These are phyloP conservation scores for Acer campestre DNA, from an alignment of 345 rosid genomes.

Conservation along the genomic window DNA sequence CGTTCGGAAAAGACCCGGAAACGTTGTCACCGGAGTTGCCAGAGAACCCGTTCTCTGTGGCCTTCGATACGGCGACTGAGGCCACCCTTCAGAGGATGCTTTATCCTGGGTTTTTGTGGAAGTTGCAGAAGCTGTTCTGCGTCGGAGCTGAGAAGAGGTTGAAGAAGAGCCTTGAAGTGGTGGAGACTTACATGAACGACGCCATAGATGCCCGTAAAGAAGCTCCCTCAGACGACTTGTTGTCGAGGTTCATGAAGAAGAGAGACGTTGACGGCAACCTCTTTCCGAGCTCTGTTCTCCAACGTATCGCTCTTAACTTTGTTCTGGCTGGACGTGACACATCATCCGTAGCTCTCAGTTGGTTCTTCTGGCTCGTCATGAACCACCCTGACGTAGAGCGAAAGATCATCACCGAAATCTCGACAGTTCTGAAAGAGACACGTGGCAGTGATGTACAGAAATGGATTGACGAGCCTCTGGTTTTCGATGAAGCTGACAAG, in stretches of 20 bases:
- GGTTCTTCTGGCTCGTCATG: slow-evolving; percentile 96
- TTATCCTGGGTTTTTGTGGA: slow-evolving; percentile 74
- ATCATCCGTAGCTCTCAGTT: slow-evolving; percentile 87
- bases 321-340: slow-evolving; percentile 95
- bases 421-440: slow-evolving; percentile 56
- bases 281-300: slow-evolving; percentile 62
- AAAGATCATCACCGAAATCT: slow-evolving; percentile 66
- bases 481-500: slow-evolving; percentile 78
- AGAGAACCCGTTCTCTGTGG: slow-evolving; percentile 68
- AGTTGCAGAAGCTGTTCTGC: slow-evolving; percentile 55
- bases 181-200: slow-evolving; percentile 72
- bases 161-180: slow-evolving; percentile 52
- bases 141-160: slow-evolving; percentile 65
- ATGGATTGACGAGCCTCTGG: slow-evolving; percentile 74
- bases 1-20: slow-evolving; percentile 89
- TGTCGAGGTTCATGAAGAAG: slow-evolving; percentile 81
- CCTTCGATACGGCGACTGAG: slow-evolving; percentile 86
- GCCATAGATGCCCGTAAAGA: slow-evolving; percentile 65
- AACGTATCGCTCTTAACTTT: slow-evolving; percentile 84
- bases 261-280: slow-evolving; percentile 65
- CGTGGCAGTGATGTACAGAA: slow-evolving; percentile 61
- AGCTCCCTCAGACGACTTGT: slow-evolving; percentile 79
- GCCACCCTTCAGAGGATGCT: slow-evolving; percentile 81
- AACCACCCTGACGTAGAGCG: slow-evolving; percentile 60
- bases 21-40: slow-evolving; percentile 72